Conservation (phyloP, 352 stramenopile species). For the Globisporangium radiosum region DNA sequence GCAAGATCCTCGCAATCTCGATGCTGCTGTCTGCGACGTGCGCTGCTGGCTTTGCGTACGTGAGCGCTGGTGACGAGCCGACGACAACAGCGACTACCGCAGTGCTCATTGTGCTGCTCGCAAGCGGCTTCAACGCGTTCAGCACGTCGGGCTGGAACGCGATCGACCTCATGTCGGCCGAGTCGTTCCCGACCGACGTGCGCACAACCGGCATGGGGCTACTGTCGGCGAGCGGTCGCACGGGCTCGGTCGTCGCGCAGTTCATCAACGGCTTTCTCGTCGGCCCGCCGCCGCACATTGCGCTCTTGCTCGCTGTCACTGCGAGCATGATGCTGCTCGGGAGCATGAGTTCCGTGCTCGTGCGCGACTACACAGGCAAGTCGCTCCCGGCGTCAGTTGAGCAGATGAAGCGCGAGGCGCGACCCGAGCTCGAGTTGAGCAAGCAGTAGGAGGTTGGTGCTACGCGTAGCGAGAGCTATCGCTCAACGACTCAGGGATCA, state of each 20-base stretch:
- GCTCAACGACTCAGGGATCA: too few species aligned
- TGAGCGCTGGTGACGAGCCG: conserved; percentile 27
- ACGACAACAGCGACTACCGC: conserved; percentile 12
- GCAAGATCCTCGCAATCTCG: conserved; percentile 58
- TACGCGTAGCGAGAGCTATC: too few species aligned
- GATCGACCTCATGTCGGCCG: conserved; percentile 85
- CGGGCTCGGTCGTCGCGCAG: conserved; percentile 87
- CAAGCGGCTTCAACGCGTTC: conserved; percentile 89
- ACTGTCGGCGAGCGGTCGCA: conserved; percentile 70
- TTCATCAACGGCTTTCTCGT: conserved; percentile 88
- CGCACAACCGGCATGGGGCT: conserved; percentile 88
- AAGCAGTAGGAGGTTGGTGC: conserved; percentile 6
- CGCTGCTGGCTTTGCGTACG: conserved; percentile 70
- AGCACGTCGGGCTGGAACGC: conserved; percentile 90
- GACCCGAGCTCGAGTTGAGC: conserved; percentile 2
- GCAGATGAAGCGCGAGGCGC: conserved; percentile 34
- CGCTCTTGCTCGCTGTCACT: conserved; percentile 67
- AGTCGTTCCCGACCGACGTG: conserved; percentile 88
- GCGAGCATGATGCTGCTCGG: conserved; percentile 79
- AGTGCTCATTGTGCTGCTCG: conserved; percentile 65
- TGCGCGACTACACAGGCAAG: conserved; percentile 56
- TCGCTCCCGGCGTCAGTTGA: conserved; percentile 47
- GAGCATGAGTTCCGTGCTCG: conserved; percentile 45
- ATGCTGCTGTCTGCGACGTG: conserved; percentile 68
- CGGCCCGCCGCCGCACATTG: conserved; percentile 63